Evolutionary conservation across 108 stramenopile species (phyloP), one percentile per base, ranked within the genome.

Genomic region (Craspedostauros australis): DNA sequence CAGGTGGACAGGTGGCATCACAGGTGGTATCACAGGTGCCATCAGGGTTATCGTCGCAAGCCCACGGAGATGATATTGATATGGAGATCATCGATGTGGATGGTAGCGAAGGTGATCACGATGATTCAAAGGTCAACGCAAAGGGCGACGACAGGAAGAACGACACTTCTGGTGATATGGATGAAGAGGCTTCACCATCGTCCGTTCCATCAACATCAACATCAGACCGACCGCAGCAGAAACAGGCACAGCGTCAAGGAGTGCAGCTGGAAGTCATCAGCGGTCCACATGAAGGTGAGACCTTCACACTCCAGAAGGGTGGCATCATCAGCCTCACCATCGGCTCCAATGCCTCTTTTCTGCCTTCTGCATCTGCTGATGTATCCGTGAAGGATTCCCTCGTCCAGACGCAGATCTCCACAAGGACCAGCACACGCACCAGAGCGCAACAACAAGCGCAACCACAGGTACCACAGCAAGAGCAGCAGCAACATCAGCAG

Each of bases 261-360:
- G 21, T 69, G 9, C 20, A 26, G 2, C 1, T 75, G 9, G 32
- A 39, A 3, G 63, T 62, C 20, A 55, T 34, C 5, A 44, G 47
- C n/a, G 74, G 74, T 8, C 74, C 74, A 4, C 64, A 69, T 38
- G 36, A 50, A 31, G 74, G 74, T 9, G 63, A 64, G 30, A 16
- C 54, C 12, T 54, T 60, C 23, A 50, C 25, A 4, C 18, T 75
- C 15, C 39, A 59, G 26, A 34, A 46, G 1, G 72, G 65, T 18
- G 46, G 12, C 2, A 28, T 16, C 9, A 64, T 65, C 29, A 61
- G 36, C 9, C 5, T 75, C 0, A 38, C 54, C 39, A 16, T 75
- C 0, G 74, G 74, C 34, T 45, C 58, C 2, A 54, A 65, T 18
- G 66, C 73, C 0, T 24, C 54, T 9, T 51, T n/a, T n/a, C n/a